phyloP scores from a whole-genome alignment of 2,329 filamentous ascomycete genomes.

The Colletotrichum theobromicola region DNA sequence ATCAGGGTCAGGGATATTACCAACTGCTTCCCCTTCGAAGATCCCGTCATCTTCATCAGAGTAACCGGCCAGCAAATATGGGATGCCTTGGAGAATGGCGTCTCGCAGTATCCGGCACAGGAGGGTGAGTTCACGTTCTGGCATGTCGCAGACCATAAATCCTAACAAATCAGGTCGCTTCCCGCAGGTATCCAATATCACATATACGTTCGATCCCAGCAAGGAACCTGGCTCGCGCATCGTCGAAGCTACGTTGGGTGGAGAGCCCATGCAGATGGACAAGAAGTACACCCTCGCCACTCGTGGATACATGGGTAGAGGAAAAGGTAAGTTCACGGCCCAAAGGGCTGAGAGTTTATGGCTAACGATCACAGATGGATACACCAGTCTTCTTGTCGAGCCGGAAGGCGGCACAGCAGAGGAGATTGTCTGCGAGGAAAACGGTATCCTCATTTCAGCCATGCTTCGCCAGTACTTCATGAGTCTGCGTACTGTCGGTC shows the following conservation, averaged over 20 bases:
- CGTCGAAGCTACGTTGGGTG: constrained; percentile 64
- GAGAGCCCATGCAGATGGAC: constrained; percentile 64
- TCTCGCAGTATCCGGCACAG: constrained; percentile 80
- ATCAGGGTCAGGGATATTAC: constrained; percentile 82
- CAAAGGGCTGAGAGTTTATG: background rate
- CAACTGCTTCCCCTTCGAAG: constrained; percentile 91
- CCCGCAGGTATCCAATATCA: constrained; percentile 85
- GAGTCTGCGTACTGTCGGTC: constrained; percentile 79
- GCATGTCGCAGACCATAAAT: rapidly evolving
- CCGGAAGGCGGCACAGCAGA: constrained; percentile 78
- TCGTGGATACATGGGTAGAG: constrained; percentile 86
- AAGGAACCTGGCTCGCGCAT: constrained; percentile 67
- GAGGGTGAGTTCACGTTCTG: constrained; percentile 60
- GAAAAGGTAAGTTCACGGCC: constrained; percentile 59
- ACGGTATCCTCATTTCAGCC: constrained; percentile 83
- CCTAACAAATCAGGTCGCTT: constrained; percentile 60
- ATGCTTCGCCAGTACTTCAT: constrained; percentile 92
- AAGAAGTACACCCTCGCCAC: constrained; percentile 77
- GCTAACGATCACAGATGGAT: constrained; percentile 65
- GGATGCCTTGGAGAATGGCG: constrained; percentile 84
- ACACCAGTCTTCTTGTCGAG: constrained; percentile 74
- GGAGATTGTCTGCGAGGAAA: constrained; percentile 84
- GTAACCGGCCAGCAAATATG: constrained; percentile 75
- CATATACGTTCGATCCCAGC: constrained; percentile 73
- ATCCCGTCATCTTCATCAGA: constrained; percentile 80